Percentiles rank a stretch among this genome's conserved stretches.
Evolutionary conservation across 805 yeast species (phyloP).

Genomic region (Saccharomycopsis oosterbeekiorum): DNA sequence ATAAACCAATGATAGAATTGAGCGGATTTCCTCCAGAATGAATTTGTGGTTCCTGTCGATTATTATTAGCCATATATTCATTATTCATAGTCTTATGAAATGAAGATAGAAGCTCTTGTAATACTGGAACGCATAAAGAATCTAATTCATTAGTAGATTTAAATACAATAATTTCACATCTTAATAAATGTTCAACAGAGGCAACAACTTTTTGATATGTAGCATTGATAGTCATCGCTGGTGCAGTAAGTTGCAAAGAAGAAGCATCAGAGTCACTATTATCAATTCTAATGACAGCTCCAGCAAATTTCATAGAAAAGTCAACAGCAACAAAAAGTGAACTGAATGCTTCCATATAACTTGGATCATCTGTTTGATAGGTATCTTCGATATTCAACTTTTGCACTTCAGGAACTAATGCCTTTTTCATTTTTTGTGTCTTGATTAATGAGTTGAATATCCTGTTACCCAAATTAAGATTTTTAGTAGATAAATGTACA

Average conservation of each 20-base stretch:
- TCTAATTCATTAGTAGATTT: conserved; percentile 63
- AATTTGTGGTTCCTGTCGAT: conserved; percentile 2
- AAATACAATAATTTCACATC: conserved; percentile 48
- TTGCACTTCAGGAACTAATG: conserved; percentile 6
- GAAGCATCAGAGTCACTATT: conserved; percentile 26
- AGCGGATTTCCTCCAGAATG: background rate
- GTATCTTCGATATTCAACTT: background rate
- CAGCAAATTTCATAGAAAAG: conserved; percentile 51
- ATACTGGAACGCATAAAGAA: conserved; percentile 71
- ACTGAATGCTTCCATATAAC: conserved; percentile 15
- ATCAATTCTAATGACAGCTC: conserved; percentile 44
- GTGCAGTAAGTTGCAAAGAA: conserved; percentile 59
- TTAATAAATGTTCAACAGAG: conserved; percentile 34
- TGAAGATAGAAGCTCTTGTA: conserved; percentile 47
- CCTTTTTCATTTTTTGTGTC: conserved; percentile 12
- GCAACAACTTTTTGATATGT: conserved; percentile 39
- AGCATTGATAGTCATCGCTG: conserved; percentile 53
- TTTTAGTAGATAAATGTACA: conserved; percentile 49
- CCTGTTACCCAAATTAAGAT: conserved; percentile 27
- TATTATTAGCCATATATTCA: conserved; percentile 11
- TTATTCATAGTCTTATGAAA: conserved; percentile 38
- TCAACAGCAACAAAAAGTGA: conserved; percentile 32
- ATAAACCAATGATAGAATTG: conserved; percentile 21
- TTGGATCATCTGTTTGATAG: conserved; percentile 6
- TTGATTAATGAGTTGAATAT: conserved; percentile 12